Conservation (phyloP, 2,329 filamentous ascomycete genomes). For the Xylaria sp. region DNA sequence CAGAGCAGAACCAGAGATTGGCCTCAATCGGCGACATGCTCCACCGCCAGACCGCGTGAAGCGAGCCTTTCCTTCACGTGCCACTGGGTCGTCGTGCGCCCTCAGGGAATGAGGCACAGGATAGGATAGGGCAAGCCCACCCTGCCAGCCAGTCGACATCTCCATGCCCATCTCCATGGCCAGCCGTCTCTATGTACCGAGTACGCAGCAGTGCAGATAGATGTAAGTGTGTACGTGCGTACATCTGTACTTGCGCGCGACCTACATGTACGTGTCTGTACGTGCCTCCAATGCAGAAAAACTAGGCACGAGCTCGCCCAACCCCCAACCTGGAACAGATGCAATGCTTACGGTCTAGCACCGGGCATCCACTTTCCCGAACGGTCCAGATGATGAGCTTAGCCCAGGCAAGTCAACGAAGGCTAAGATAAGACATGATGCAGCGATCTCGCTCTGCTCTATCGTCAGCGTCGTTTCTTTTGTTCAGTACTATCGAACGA, state of each 20-base stretch:
- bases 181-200: neutral
- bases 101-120: slow-evolving; percentile 4
- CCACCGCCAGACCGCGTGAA: slow-evolving; percentile 19
- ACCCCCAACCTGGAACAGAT: slow-evolving; percentile 26
- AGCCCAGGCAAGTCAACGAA: slow-evolving; percentile 9
- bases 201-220: neutral
- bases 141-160: slow-evolving; percentile 1
- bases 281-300: neutral
- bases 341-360: slow-evolving; percentile 23
- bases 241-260: neutral
- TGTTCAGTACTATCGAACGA: slow-evolving; percentile 30
- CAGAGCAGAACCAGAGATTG: slow-evolving; percentile 2
- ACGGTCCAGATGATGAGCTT: slow-evolving; percentile 18
- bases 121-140: neutral
- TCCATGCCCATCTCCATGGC: neutral
- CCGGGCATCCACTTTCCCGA: slow-evolving; percentile 25
- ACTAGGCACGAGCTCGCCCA: slow-evolving; percentile 28
- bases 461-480: slow-evolving; percentile 23
- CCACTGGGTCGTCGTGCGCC: slow-evolving; percentile 15
- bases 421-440: slow-evolving; percentile 18
- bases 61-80: slow-evolving; percentile 17
- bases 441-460: slow-evolving; percentile 14
- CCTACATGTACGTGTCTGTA: neutral
- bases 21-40: slow-evolving; percentile 18
- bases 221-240: neutral